Conservation (phyloP, 345 rosid genomes). For the Pistacia vera region DNA sequence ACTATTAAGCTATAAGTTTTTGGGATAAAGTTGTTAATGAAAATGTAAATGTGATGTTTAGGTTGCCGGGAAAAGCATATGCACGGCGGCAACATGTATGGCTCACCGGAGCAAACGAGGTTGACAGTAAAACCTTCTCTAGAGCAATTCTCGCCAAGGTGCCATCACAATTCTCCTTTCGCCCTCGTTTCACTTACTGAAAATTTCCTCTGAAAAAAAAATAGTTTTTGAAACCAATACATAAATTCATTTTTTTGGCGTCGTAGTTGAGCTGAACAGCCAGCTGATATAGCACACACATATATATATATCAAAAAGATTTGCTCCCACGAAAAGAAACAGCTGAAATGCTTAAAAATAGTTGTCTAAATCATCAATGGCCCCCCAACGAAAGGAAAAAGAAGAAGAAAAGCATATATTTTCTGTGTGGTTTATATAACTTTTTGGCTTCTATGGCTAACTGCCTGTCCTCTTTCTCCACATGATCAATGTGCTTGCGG, state of each 20-base stretch:
- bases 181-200: neutral
- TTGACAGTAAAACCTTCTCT: conserved; percentile 86
- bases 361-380: neutral
- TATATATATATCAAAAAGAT: no score
- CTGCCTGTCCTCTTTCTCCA: conserved; percentile 1
- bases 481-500: conserved; percentile 4
- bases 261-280: neutral
- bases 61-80: conserved; percentile 96
- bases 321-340: neutral
- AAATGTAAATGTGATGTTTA: conserved; percentile 17
- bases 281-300: no score
- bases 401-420: neutral
- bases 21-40: neutral
- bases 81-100: conserved; percentile 78
- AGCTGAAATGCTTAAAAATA: neutral
- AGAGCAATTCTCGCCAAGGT: conserved; percentile 99
- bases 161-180: neutral
- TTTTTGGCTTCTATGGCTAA: neutral
- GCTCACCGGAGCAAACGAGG: conserved; percentile 84
- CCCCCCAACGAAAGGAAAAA: no score
- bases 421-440: no score
- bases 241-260: neutral
- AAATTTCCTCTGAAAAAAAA: no score
- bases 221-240: no score
- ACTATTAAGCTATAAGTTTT: no score